phyloP scores from a whole-genome alignment of 78 protist species.

The Monosiga brevicollis region DNA sequence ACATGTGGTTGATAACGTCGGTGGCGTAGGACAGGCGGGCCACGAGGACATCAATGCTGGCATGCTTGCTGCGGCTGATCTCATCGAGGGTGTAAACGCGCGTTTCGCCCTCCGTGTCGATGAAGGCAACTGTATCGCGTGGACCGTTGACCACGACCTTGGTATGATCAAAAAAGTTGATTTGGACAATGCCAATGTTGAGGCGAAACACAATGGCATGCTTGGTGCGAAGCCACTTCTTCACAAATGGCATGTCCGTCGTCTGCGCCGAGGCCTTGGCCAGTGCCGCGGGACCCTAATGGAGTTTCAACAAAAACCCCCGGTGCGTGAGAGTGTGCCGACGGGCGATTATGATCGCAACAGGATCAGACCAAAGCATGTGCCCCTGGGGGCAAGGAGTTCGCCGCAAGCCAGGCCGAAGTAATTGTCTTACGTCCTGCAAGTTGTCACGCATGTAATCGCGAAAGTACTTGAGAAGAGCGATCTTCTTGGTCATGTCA shows the following conservation, averaged over 20 bases:
- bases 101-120: conserved; percentile 18
- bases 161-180: conserved; percentile 52
- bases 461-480: conserved; percentile 66
- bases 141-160: conserved; percentile 36
- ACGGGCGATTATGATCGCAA: too few relatives aligned
- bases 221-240: conserved; percentile 66
- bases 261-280: too few relatives aligned
- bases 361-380: too few relatives aligned
- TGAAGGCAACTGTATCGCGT: conserved; percentile 24
- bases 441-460: conserved; percentile 28
- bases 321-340: too few relatives aligned
- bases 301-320: too few relatives aligned
- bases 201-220: conserved; percentile 72
- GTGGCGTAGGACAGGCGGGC: background rate
- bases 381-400: too few relatives aligned
- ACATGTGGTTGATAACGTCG: background rate
- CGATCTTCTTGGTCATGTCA: conserved; percentile 57
- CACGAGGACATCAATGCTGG: background rate
- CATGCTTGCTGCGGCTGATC: background rate
- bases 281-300: too few relatives aligned
- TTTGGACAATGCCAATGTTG: conserved; percentile 30
- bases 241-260: conserved; percentile 19
- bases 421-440: background rate
- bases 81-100: background rate
- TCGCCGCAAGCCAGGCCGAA: too few relatives aligned